A percentile compares a stretch with the other conserved stretches of the same genome.
These are phyloP conservation scores for Fusarium beomiforme DNA, from an alignment of 2,329 filamentous ascomycete genomes.

Conservation along the genomic window DNA sequence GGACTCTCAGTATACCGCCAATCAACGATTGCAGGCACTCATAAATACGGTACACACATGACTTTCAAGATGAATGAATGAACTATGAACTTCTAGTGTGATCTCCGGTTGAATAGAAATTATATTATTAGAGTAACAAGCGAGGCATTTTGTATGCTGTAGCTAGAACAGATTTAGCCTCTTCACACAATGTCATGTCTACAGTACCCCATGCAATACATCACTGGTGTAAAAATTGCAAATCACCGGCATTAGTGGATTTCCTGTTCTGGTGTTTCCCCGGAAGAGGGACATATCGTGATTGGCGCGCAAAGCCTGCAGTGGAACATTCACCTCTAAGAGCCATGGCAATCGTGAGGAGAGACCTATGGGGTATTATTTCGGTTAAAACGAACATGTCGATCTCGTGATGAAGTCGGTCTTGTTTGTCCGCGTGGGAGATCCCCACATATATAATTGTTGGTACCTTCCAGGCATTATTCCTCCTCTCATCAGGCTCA, in stretches of 20 bases:
- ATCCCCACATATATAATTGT: background rate
- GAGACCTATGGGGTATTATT: background rate
- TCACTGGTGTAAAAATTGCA: background rate
- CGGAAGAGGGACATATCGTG: background rate
- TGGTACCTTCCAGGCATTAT: fast-evolving
- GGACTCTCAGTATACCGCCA: fast-evolving
- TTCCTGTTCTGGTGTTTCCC: background rate
- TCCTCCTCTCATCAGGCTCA: background rate
- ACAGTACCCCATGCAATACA: background rate
- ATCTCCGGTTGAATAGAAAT: fast-evolving
- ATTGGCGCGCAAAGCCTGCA: background rate
- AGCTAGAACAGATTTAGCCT: background rate
- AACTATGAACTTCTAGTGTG: fast-evolving
- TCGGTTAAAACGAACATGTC: background rate
- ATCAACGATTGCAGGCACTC: background rate
- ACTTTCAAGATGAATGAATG: fast-evolving
- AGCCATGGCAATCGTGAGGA: background rate
- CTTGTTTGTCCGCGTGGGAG: background rate
- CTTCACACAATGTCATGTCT: no score
- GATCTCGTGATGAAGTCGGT: background rate
- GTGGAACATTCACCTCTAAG: background rate
- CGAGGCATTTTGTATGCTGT: fast-evolving
- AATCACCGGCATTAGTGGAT: background rate
- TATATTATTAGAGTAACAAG: no score
- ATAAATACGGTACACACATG: background rate